A percentile compares a stretch with the other conserved stretches of the same genome.
Evolutionary conservation across 805 yeast genomes (phyloP).

Genomic region (Saccharomycopsis sp.): DNA sequence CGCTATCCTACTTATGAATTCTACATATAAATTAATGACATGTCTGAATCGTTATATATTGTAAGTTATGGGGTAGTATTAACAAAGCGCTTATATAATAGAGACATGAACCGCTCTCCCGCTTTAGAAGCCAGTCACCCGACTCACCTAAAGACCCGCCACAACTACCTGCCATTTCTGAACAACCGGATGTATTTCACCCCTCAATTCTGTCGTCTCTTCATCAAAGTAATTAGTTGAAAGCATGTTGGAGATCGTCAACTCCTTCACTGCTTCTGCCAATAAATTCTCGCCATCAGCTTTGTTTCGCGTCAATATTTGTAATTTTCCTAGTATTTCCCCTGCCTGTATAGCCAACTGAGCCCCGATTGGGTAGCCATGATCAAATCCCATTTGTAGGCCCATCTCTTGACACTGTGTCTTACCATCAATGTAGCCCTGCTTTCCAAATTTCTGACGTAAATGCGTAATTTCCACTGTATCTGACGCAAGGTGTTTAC

Average conservation of each 20-base stretch:
- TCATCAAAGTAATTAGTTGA: constrained; percentile 11
- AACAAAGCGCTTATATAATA: too few relatives aligned
- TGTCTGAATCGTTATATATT: too few relatives aligned
- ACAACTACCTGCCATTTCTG: constrained; percentile 6
- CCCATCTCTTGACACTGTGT: constrained; percentile 19
- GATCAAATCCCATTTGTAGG: constrained; percentile 18
- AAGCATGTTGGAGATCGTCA: constrained; percentile 5
- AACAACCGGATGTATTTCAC: constrained; percentile 5
- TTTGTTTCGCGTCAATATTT: neutral
- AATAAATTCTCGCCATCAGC: neutral
- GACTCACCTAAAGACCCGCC: neutral
- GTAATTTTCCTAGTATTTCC: constrained; percentile 6
- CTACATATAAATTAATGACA: too few relatives aligned
- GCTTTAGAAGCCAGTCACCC: too few relatives aligned
- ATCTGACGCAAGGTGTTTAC: neutral
- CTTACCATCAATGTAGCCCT: constrained; percentile 21
- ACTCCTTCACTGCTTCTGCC: constrained; percentile 1
- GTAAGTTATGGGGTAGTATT: too few relatives aligned
- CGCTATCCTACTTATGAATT: too few relatives aligned
- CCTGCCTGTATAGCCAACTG: constrained; percentile 15
- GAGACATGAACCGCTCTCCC: too few relatives aligned
- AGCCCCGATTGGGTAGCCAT: constrained; percentile 19
- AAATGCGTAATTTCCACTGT: constrained; percentile 8
- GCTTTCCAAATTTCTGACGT: constrained; percentile 15
- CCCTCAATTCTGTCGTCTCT: constrained; percentile 3